These are phyloP conservation scores for Xylariaceae sp. DNA, from an alignment of 2,329 filamentous ascomycete genomes.

Conservation along the genomic window DNA sequence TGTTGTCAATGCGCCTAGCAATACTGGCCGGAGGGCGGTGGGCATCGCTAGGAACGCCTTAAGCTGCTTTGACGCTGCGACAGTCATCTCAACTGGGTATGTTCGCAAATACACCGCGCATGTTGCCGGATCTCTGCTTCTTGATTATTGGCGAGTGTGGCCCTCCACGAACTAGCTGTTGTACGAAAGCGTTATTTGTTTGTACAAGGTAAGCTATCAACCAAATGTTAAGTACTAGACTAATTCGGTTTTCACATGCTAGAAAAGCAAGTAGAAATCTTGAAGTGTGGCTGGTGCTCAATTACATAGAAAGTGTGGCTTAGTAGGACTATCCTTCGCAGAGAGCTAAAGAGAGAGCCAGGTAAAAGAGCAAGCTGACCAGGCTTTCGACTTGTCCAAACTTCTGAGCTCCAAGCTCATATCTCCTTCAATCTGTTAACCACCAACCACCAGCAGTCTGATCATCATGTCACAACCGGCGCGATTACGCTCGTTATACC, in stretches of 20 bases:
- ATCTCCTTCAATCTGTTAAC: neutral
- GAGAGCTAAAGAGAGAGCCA: too few relatives aligned
- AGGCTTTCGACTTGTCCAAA: neutral
- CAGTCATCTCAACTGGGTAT: slow-evolving; percentile 21
- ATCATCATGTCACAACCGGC: slow-evolving; percentile 48
- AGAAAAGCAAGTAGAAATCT: too few relatives aligned
- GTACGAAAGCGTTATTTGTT: too few relatives aligned
- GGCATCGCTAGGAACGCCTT: slow-evolving; percentile 38
- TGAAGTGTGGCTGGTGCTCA: too few relatives aligned
- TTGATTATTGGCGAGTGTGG: neutral
- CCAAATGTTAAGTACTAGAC: too few relatives aligned
- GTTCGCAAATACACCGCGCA: slow-evolving; percentile 10
- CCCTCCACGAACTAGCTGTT: too few relatives aligned
- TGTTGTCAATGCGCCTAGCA: slow-evolving; percentile 28
- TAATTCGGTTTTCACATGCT: too few relatives aligned
- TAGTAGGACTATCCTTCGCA: too few relatives aligned
- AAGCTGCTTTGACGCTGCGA: slow-evolving; percentile 24
- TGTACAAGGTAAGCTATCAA: too few relatives aligned
- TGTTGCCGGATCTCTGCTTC: neutral
- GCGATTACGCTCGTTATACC: slow-evolving; percentile 79
- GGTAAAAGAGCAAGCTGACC: too few relatives aligned
- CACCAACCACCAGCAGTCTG: neutral
- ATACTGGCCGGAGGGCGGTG: slow-evolving; percentile 33
- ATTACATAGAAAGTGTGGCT: too few relatives aligned
- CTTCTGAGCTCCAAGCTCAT: neutral